A percentile compares a stretch with the other conserved stretches of the same genome.
Conservation (phyloP, 2,329 filamentous ascomycete species). For the Pseudohalonectria lignicola region DNA sequence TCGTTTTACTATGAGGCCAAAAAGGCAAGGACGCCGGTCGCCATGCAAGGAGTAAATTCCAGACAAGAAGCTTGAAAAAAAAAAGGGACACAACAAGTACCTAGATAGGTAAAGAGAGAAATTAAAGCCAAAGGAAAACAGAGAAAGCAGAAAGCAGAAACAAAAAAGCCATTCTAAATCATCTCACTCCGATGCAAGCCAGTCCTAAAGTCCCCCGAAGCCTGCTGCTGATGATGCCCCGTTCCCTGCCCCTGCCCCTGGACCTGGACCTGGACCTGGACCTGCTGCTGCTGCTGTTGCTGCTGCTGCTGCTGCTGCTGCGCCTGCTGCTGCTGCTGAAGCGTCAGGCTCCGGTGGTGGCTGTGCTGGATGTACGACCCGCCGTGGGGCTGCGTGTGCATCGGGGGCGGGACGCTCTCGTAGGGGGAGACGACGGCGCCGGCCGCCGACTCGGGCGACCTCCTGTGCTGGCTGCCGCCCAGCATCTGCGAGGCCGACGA, state of each 20-base stretch:
- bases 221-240: constrained; percentile 14
- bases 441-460: constrained; percentile 21
- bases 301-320: too few relatives aligned
- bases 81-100: not conserved
- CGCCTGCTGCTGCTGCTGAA: too few relatives aligned
- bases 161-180: constrained; percentile 26
- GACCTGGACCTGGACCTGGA: constrained; percentile 3
- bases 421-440: constrained; percentile 18
- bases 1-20: too few relatives aligned
- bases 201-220: constrained; percentile 29
- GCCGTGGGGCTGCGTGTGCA: too few relatives aligned
- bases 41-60: not conserved
- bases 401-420: constrained; percentile 32
- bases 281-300: constrained; percentile 14
- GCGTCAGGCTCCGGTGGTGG: too few relatives aligned
- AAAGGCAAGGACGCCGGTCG: not conserved
- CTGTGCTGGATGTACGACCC: too few relatives aligned
- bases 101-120: not conserved
- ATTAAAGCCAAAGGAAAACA: constrained; percentile 1
- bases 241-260: constrained; percentile 11
- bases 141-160: constrained; percentile 1
- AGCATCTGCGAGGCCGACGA: constrained; percentile 16
- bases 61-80: not conserved
- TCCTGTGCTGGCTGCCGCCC: too few relatives aligned
- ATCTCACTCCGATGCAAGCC: constrained; percentile 44